Conservation (phyloP, 768 basidiomycete species). For the Omphalotus guepiniiformis region DNA sequence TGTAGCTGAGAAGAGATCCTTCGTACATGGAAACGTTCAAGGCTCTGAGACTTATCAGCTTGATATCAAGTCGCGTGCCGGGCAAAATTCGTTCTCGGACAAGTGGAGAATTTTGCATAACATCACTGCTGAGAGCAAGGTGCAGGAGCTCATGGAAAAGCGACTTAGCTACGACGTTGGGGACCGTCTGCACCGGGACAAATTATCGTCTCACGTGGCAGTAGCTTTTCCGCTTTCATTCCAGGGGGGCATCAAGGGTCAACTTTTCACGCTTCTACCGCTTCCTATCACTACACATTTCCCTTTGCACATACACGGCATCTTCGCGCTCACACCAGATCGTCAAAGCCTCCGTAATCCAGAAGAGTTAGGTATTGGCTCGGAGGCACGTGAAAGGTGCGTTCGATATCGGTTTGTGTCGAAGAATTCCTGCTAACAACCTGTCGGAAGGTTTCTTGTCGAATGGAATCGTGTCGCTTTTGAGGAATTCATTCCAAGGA, state of each 20-base stretch:
- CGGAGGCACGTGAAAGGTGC: slow-evolving; percentile 19
- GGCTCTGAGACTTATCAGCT: slow-evolving; percentile 12
- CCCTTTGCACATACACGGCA: slow-evolving; percentile 26
- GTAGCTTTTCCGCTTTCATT: slow-evolving; percentile 17
- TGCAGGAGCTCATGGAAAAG: slow-evolving; percentile 7
- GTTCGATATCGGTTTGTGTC: neutral
- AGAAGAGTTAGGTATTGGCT: slow-evolving; percentile 18
- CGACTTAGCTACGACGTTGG: slow-evolving; percentile 16
- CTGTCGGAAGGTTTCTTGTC: slow-evolving; percentile 14
- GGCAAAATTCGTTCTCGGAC: neutral
- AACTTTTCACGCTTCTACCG: slow-evolving; percentile 29
- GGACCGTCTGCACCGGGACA: slow-evolving; percentile 20
- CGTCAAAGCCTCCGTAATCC: slow-evolving; percentile 27
- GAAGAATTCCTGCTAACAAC: neutral
- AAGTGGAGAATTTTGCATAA: slow-evolving; percentile 18
- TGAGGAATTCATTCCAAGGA: slow-evolving; percentile 15
- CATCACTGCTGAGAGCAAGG: slow-evolving; percentile 12
- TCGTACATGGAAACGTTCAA: slow-evolving; percentile 11
- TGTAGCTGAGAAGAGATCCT: slow-evolving; percentile 12
- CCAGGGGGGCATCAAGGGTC: slow-evolving; percentile 13
- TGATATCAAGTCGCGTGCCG: slow-evolving; percentile 7
- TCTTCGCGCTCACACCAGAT: slow-evolving; percentile 28
- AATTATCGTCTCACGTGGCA: slow-evolving; percentile 25
- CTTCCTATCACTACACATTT: slow-evolving; percentile 27
- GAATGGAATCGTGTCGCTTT: slow-evolving; percentile 19